These are phyloP conservation scores for Diaporthe ampelina DNA, from an alignment of 2,329 filamentous ascomycete genomes.

Conservation along the genomic window DNA sequence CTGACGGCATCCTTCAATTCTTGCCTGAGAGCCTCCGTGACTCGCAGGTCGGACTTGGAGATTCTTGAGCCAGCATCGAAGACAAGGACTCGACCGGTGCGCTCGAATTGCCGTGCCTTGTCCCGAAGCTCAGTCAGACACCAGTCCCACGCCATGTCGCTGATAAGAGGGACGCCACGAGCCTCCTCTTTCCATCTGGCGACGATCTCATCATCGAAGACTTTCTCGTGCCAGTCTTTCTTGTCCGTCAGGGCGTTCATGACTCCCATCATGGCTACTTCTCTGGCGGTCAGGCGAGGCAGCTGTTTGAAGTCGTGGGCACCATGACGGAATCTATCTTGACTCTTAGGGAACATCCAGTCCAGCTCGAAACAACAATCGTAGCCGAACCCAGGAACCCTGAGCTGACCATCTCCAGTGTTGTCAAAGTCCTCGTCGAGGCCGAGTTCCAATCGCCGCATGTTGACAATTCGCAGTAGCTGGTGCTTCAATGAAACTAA, in stretches of 20 bases:
- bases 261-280: slow-evolving; percentile 24
- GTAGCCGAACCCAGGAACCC: neutral
- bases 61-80: slow-evolving; percentile 46
- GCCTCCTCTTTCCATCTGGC: slow-evolving; percentile 49
- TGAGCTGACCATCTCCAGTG: slow-evolving; percentile 8
- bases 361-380: neutral
- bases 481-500: neutral
- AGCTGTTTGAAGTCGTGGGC: neutral
- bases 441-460: neutral
- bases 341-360: too few relatives aligned
- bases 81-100: slow-evolving; percentile 40
- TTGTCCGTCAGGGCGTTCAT: slow-evolving; percentile 42
- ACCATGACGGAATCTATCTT: neutral
- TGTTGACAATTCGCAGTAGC: neutral
- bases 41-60: slow-evolving; percentile 64
- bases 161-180: slow-evolving; percentile 31
- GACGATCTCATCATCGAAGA: slow-evolving; percentile 48
- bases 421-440: slow-evolving; percentile 21
- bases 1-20: slow-evolving; percentile 59
- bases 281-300: slow-evolving; percentile 22
- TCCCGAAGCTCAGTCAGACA: slow-evolving; percentile 27
- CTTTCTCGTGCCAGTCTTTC: slow-evolving; percentile 48
- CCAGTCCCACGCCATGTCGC: slow-evolving; percentile 16
- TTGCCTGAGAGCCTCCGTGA: slow-evolving; percentile 55
- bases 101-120: slow-evolving; percentile 33